Conservation (phyloP, 1,284 basidiomycete species). For the Rhodotorula sp. region DNA sequence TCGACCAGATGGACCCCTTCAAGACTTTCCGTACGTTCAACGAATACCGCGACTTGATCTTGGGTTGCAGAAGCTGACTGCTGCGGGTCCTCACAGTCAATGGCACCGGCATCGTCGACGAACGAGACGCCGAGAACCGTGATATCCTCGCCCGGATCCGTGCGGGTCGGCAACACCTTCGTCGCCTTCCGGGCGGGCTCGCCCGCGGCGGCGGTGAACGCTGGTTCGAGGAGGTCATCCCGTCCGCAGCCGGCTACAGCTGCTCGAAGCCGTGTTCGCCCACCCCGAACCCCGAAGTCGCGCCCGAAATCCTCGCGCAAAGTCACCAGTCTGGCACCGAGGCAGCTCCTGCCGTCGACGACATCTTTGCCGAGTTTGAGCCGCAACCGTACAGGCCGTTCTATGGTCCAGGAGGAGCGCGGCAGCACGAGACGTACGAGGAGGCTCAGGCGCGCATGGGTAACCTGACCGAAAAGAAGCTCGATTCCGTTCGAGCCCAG, state of each 20-base stretch:
- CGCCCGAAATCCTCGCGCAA: neutral
- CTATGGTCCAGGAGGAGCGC: constrained; percentile 12
- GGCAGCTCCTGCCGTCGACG: neutral
- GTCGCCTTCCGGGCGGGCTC: constrained; percentile 29
- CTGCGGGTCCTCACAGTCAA: constrained; percentile 1
- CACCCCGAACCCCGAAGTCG: neutral
- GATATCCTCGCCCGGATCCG: constrained; percentile 28
- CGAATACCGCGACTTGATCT: neutral
- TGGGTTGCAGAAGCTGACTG: neutral
- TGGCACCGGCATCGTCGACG: constrained; percentile 23
- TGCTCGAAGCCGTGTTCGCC: neutral
- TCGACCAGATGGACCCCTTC: constrained; percentile 32
- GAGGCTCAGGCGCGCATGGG: constrained; percentile 17
- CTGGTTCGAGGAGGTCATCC: constrained; percentile 29
- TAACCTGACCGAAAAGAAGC: neutral
- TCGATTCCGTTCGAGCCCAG: neutral
- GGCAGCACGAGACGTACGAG: constrained; percentile 18
- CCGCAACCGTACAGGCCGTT: constrained; percentile 17
- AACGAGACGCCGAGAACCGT: constrained; percentile 31
- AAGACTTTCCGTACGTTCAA: constrained; percentile 14
- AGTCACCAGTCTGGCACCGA: neutral
- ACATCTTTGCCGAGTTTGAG: constrained; percentile 25
- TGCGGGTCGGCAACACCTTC: constrained; percentile 20
- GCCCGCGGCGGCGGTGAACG: constrained; percentile 34
- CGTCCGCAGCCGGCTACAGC: constrained; percentile 1